Percentiles rank a stretch among this genome's conserved stretches.
Evolutionary conservation across 139 green algal genomes (phyloP).

Genomic region (Parachlorella kessleri): DNA sequence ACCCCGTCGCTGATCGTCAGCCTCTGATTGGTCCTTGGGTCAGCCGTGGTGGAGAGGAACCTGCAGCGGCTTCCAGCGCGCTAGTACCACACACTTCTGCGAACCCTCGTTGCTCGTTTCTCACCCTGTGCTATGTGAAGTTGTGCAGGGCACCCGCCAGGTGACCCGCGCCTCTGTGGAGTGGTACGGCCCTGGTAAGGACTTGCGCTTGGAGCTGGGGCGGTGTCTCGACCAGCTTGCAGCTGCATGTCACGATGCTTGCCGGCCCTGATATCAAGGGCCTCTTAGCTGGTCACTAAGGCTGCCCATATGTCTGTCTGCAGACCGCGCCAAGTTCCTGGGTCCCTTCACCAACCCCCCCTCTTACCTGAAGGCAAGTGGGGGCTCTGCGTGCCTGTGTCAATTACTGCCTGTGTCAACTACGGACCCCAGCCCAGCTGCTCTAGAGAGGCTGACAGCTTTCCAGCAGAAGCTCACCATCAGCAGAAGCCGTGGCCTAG

Average conservation of each 20-base stretch:
- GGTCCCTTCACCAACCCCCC: conserved; percentile 75
- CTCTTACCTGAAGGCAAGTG: conserved; percentile 71
- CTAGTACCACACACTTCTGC: not conserved
- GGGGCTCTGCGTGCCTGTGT: too few relatives aligned
- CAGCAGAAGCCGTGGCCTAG: too few relatives aligned
- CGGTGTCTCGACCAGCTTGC: not conserved
- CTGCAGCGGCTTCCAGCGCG: too few relatives aligned
- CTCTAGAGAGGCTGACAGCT: too few relatives aligned
- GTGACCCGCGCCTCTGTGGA: conserved; percentile 44
- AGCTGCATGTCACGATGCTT: not conserved
- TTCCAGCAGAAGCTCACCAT: too few relatives aligned
- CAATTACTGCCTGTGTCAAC: too few relatives aligned
- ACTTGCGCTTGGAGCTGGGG: not conserved
- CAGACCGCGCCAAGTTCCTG: conserved; percentile 75
- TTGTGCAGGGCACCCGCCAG: conserved; percentile 56
- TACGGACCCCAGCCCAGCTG: too few relatives aligned
- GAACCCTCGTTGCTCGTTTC: not conserved
- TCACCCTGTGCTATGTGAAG: too few relatives aligned
- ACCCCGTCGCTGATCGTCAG: not conserved
- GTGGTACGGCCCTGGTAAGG: conserved; percentile 34
- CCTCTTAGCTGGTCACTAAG: not conserved
- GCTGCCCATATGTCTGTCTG: not conserved
- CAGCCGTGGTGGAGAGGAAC: too few relatives aligned
- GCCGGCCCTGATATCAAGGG: not conserved
- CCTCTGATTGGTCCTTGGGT: not conserved